Conservation (phyloP, 805 yeast species). For the Sugiyamaella qingdaonensis region DNA sequence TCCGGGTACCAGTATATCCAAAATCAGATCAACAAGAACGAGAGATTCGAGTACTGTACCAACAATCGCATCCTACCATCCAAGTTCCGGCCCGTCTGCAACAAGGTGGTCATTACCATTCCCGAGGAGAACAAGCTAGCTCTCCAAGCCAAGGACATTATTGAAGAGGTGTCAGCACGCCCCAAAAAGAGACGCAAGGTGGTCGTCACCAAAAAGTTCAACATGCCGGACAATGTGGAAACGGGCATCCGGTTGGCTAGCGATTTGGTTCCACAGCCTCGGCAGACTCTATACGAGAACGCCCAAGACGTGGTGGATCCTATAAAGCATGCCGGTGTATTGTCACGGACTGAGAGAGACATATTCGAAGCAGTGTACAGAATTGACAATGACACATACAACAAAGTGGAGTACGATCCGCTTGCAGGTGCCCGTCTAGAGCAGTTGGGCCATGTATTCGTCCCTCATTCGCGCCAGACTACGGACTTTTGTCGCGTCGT, state of each 20-base stretch:
- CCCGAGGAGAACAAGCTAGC: constrained; percentile 62
- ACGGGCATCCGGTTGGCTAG: constrained; percentile 20
- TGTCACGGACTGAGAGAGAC: constrained; percentile 2
- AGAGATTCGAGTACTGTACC: constrained; percentile 39
- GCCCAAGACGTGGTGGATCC: background rate
- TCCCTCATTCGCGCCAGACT: constrained; percentile 5
- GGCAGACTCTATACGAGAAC: background rate
- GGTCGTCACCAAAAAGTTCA: constrained; percentile 7
- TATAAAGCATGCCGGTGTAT: constrained; percentile 3
- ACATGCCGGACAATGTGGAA: constrained; percentile 22
- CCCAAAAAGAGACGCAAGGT: background rate
- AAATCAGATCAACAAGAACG: constrained; percentile 44
- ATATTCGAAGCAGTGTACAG: constrained; percentile 4
- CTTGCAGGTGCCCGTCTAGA: constrained; percentile 4
- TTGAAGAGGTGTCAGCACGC: background rate
- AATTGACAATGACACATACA: background rate
- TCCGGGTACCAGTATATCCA: constrained; percentile 79
- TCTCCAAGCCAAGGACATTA: constrained; percentile 1
- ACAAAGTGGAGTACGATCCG: constrained; percentile 12
- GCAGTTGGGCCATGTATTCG: constrained; percentile 1
- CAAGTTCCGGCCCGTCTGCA: constrained; percentile 51
- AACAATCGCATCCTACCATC: constrained; percentile 67
- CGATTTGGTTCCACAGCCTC: background rate
- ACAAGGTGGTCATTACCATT: constrained; percentile 52
- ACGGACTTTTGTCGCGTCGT: background rate